These are phyloP conservation scores for Geotrichum carabidarum DNA, from an alignment of 1,139 yeast species.

Conservation along the genomic window DNA sequence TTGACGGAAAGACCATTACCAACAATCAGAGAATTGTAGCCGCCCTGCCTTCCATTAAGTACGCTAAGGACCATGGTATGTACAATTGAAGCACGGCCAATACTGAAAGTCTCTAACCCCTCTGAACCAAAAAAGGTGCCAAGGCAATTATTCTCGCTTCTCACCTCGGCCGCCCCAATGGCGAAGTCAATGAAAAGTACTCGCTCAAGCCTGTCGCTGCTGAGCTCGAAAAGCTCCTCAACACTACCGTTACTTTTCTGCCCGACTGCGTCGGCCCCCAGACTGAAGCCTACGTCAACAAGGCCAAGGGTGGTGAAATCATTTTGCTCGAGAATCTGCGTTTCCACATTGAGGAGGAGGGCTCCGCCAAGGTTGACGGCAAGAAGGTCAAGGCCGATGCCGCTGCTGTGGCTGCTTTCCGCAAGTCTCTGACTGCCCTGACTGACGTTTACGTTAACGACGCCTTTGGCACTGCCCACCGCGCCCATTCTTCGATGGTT, in stretches of 20 bases:
- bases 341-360: slow-evolving; percentile 95
- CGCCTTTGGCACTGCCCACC: slow-evolving; percentile 98
- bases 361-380: slow-evolving; percentile 85
- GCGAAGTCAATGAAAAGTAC: slow-evolving; percentile 74
- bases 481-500: slow-evolving; percentile 98
- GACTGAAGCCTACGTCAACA: slow-evolving; percentile 70
- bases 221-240: slow-evolving; percentile 72
- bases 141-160: slow-evolving; percentile 87
- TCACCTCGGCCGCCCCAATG: slow-evolving; percentile 97
- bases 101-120: neutral
- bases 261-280: slow-evolving; percentile 83
- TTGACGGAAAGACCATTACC: slow-evolving; percentile 92
- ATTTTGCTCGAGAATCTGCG: slow-evolving; percentile 91
- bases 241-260: slow-evolving; percentile 68
- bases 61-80: slow-evolving; percentile 65
- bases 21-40: slow-evolving; percentile 98
- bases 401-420: slow-evolving; percentile 76
- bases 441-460: slow-evolving; percentile 96
- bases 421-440: slow-evolving; percentile 76
- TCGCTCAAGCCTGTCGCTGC: slow-evolving; percentile 87
- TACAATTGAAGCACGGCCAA: too few relatives aligned
- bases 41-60: slow-evolving; percentile 93
- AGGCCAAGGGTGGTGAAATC: slow-evolving; percentile 64
- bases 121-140: slow-evolving; percentile 48
- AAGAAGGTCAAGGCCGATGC: slow-evolving; percentile 83